Evolutionary conservation across 2,329 filamentous ascomycete genomes (phyloP).

Genomic region (Lachnellula hyalina): DNA sequence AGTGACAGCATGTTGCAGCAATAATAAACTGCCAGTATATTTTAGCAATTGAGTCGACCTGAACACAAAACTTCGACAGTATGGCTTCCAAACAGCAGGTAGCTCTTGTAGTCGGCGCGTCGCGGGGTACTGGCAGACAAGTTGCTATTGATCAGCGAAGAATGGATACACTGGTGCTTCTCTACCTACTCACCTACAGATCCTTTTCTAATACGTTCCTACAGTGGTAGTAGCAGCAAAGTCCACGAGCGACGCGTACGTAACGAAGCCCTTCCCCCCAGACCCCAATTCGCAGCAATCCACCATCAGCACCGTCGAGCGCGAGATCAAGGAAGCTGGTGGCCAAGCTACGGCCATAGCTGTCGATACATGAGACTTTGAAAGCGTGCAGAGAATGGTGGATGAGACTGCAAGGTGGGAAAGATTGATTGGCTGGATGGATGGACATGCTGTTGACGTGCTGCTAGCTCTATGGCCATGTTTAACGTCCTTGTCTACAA

Average conservation of each 20-base stretch:
- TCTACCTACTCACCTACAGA: not conserved
- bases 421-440: constrained; percentile 3
- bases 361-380: constrained; percentile 64
- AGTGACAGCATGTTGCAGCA: not conserved
- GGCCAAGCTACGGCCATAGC: constrained; percentile 60
- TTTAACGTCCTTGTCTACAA: constrained; percentile 83
- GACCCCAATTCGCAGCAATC: constrained; percentile 69
- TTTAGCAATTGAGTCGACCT: not conserved
- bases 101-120: constrained; percentile 69
- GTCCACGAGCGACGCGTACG: constrained; percentile 58
- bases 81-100: constrained; percentile 40
- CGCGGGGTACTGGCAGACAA: constrained; percentile 71
- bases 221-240: constrained; percentile 65
- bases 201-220: not conserved
- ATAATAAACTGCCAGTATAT: not conserved
- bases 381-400: constrained; percentile 56
- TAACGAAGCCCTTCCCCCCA: constrained; percentile 59
- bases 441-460: constrained; percentile 13
- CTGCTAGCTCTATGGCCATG: constrained; percentile 32
- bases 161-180: constrained; percentile 61
- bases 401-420: constrained; percentile 42
- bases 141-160: constrained; percentile 67
- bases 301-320: constrained; percentile 74
- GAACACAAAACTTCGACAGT: not conserved
- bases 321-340: constrained; percentile 63